phyloP scores from a whole-genome alignment of 768 basidiomycete genomes.

The Leccinum pellstonianum region DNA sequence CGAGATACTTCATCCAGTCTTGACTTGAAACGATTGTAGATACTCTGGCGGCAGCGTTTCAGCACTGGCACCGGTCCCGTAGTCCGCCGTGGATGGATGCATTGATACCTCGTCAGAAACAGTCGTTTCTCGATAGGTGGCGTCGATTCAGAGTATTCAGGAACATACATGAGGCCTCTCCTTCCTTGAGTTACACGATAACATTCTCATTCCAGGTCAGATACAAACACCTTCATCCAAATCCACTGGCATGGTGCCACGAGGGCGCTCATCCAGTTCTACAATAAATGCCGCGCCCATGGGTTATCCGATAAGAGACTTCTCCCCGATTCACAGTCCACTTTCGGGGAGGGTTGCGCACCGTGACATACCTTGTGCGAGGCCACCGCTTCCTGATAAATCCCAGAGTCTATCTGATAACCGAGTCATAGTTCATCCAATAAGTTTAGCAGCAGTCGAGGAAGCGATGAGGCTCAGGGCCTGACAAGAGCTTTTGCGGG shows the following conservation, averaged over 20 bases:
- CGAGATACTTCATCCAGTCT: background rate
- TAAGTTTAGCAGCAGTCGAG: background rate
- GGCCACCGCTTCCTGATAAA: background rate
- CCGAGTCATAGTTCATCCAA: background rate
- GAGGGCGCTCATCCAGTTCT: background rate
- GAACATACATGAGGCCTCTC: background rate
- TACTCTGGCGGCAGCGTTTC: background rate
- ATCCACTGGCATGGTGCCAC: background rate
- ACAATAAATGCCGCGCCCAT: background rate
- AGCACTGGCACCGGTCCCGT: too few relatives aligned
- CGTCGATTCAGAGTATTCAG: background rate
- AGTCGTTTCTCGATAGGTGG: too few relatives aligned
- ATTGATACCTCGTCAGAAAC: background rate
- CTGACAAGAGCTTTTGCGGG: background rate
- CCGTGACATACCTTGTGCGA: background rate
- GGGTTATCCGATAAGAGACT: background rate
- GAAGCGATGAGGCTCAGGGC: background rate
- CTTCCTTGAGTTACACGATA: too few relatives aligned
- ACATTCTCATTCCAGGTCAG: background rate
- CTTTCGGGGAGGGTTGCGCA: background rate
- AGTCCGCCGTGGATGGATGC: too few relatives aligned
- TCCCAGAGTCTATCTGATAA: background rate
- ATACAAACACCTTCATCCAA: background rate
- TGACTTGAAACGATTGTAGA: background rate
- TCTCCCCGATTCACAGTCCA: background rate